Conservation (phyloP, 2,329 filamentous ascomycete genomes). For the Verticillium nonalfalfae region DNA sequence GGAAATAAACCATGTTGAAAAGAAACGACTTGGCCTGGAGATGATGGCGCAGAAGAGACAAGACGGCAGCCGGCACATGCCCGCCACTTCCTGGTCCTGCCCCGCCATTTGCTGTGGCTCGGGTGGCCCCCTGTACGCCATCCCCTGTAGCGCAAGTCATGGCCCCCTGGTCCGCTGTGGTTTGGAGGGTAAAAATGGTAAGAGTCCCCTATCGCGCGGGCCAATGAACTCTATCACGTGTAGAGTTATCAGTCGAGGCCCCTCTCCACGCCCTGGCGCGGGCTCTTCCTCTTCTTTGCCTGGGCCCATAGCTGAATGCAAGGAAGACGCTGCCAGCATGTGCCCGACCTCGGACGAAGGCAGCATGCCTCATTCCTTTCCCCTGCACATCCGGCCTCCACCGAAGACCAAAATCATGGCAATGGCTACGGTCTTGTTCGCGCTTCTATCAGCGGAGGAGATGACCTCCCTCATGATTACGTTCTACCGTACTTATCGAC, state of each 20-base stretch:
- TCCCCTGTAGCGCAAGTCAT: not conserved
- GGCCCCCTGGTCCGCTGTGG: not conserved
- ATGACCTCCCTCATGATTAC: not conserved
- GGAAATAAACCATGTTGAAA: not conserved
- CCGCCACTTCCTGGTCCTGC: not conserved
- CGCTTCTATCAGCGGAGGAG: not conserved
- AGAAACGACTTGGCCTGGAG: not conserved
- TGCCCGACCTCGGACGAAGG: not conserved
- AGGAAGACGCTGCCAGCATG: not conserved
- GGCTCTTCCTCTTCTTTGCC: not conserved
- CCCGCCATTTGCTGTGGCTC: slow-evolving; percentile 5
- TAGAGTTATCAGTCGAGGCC: not conserved
- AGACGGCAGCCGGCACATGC: not conserved
- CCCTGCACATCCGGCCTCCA: not conserved
- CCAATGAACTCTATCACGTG: slow-evolving; percentile 11
- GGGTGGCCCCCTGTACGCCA: not conserved
- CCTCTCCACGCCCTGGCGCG: slow-evolving; percentile 1
- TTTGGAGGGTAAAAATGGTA: not conserved
- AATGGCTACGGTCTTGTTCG: not conserved
- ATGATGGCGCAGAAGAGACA: not conserved
- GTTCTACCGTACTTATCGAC: not conserved
- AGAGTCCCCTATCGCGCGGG: slow-evolving; percentile 9
- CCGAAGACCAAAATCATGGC: not conserved
- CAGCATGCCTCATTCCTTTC: not conserved
- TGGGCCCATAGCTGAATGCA: not conserved